Evolutionary conservation across 352 stramenopile genomes (phyloP).

Genomic region (Phytophthora crassamura): DNA sequence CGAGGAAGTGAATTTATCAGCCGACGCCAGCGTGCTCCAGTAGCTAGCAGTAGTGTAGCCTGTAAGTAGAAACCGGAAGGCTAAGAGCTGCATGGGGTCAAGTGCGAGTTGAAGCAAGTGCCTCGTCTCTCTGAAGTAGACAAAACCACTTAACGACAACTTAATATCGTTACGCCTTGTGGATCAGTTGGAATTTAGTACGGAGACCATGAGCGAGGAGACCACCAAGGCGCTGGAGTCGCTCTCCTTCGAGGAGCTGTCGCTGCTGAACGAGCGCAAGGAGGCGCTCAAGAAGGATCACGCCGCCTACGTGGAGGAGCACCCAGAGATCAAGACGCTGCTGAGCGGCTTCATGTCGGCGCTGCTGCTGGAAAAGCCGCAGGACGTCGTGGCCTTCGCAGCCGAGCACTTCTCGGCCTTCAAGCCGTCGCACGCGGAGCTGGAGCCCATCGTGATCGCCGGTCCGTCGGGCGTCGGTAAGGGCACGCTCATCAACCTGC

Average conservation of each 20-base stretch:
- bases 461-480: slow-evolving; percentile 94
- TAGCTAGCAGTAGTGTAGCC: slow-evolving; percentile 26
- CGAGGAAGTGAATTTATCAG: slow-evolving; percentile 81
- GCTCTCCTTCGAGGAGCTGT: slow-evolving; percentile 87
- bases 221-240: slow-evolving; percentile 66
- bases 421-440: slow-evolving; percentile 58
- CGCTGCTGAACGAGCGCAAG: slow-evolving; percentile 87
- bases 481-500: slow-evolving; percentile 95
- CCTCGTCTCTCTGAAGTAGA: slow-evolving; percentile 9
- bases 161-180: not conserved
- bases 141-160: not conserved
- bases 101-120: slow-evolving; percentile 14
- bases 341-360: slow-evolving; percentile 89
- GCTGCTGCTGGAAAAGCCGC: slow-evolving; percentile 88
- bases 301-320: slow-evolving; percentile 76
- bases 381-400: slow-evolving; percentile 83
- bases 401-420: slow-evolving; percentile 82
- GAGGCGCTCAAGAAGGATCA: slow-evolving; percentile 89
- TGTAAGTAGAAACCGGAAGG: slow-evolving; percentile 19
- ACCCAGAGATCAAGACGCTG: slow-evolving; percentile 92
- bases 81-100: not conserved
- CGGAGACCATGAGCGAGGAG: slow-evolving; percentile 30
- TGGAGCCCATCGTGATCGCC: slow-evolving; percentile 91
- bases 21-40: slow-evolving; percentile 75
- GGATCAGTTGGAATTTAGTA: no score